Evolutionary conservation across 2,329 filamentous ascomycete species (phyloP).

Genomic region (Pseudocercospora cruenta): DNA sequence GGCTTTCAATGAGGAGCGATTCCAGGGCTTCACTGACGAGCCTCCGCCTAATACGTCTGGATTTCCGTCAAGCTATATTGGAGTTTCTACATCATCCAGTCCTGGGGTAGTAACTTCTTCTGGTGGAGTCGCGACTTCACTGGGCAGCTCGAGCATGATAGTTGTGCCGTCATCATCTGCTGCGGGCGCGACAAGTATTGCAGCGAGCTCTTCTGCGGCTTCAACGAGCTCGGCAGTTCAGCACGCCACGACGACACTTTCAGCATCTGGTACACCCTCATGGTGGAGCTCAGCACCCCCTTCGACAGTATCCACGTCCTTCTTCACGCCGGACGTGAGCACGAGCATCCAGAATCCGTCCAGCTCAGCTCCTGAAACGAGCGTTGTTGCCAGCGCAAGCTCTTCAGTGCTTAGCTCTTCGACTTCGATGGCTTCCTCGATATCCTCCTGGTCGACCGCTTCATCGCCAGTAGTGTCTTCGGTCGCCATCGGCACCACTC

Average conservation of each 20-base stretch:
- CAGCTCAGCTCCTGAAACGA: background rate
- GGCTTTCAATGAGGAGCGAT: slow-evolving; percentile 10
- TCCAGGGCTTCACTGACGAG: background rate
- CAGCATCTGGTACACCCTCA: background rate
- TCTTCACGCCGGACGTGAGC: background rate
- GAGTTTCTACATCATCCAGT: background rate
- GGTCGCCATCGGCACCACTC: no score
- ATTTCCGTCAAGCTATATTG: background rate
- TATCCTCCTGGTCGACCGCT: background rate
- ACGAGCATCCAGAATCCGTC: background rate
- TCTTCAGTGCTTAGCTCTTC: background rate
- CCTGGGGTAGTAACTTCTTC: background rate
- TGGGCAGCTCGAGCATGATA: background rate
- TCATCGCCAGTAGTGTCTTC: no score
- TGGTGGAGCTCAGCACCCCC: background rate
- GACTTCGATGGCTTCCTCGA: background rate
- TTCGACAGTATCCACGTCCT: background rate
- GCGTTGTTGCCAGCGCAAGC: background rate
- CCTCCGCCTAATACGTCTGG: background rate
- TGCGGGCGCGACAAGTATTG: background rate
- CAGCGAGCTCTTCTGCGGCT: background rate
- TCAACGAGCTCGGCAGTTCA: background rate
- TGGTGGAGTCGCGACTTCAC: background rate
- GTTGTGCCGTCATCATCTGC: background rate
- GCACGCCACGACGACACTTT: background rate